Base-by-base conservation (phyloP, 2,329 filamentous ascomycete species). In the Nemania sp. region DNA sequence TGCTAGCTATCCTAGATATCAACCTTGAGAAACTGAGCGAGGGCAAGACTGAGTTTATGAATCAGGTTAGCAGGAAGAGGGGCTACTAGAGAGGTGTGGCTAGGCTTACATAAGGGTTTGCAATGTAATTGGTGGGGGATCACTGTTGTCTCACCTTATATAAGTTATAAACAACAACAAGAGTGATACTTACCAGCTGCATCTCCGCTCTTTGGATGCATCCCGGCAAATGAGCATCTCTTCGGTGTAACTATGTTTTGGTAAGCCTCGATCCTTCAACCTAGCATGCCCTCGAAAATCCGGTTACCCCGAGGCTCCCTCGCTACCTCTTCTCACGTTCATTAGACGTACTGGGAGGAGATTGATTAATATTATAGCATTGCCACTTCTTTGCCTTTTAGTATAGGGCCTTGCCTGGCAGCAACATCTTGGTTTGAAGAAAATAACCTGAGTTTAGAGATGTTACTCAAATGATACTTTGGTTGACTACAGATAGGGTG, bases 41-140 rank as follows among this genome's bases (percentile, higher is more conserved):
- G 69, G 77, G 74, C 3, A 69, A 70, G 61, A 27, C 49, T 0
- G 73, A 75, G 5, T 77, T 77, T 8, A 66, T 79, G 45, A 79
- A 79, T 53, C 69, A 71, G 26, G 76, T 79, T 11, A 78, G 75
- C 56, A 73, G 71, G 66, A 75, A 76, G 66, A 68, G 73, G 43
- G 77, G 77, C 0, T 79, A 79, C 45, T 79, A 69, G 53, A 59
- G 6, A 32, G 8, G 29, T 32, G 26, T 15, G 52, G n/a, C n/a
- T 2, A 8, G 29, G 8, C 11, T 35, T 49, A 26, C 10, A 24
- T 29, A 55, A 32, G 1, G 15, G 51, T 5, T n/a, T 35, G 26
- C 18, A 18, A 3, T 49, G 47, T 7, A 24, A 47, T 47, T 47
- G 43, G 41, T 45, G 41, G 15, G 3, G 11, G 11, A n/a, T 45